A percentile compares a stretch with the other conserved stretches of the same genome.
phyloP scores from a whole-genome alignment of 2,329 filamentous ascomycete species.

The Penicillium polonicum region DNA sequence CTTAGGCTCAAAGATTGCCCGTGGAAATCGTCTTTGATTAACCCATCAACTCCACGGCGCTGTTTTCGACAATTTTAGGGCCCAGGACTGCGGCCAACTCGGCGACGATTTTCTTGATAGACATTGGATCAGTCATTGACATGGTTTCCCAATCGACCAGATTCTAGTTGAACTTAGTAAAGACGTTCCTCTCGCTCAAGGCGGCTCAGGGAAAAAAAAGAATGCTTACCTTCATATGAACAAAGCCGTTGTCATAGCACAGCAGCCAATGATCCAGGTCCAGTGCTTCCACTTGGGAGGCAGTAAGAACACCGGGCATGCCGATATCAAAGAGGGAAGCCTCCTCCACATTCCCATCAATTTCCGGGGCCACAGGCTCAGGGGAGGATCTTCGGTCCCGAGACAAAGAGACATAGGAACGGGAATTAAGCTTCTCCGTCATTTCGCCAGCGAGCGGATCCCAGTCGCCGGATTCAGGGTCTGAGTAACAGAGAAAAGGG shows the following conservation, averaged over 20 bases:
- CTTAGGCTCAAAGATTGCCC: neutral
- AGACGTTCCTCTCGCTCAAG: neutral
- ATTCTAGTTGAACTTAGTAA: slow-evolving; percentile 34
- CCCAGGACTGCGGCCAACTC: slow-evolving; percentile 49
- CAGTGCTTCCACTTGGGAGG: slow-evolving; percentile 43
- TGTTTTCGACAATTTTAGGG: slow-evolving; percentile 42
- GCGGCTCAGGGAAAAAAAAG: neutral
- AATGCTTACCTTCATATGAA: slow-evolving; percentile 44
- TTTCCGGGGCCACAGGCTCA: slow-evolving; percentile 3
- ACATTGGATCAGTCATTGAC: slow-evolving; percentile 43
- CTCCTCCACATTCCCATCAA: slow-evolving; percentile 33
- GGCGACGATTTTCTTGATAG: slow-evolving; percentile 49
- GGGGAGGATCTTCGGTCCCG: slow-evolving; percentile 32
- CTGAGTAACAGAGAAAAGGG: slow-evolving; percentile 25
- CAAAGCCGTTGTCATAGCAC: slow-evolving; percentile 41
- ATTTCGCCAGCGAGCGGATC: slow-evolving; percentile 46
- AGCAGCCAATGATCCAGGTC: slow-evolving; percentile 48
- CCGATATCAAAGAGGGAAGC: slow-evolving; percentile 47
- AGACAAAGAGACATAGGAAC: slow-evolving; percentile 47
- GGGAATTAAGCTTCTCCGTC: slow-evolving; percentile 41
- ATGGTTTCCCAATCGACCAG: slow-evolving; percentile 49
- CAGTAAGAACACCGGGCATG: slow-evolving; percentile 48
- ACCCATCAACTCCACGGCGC: slow-evolving; percentile 43
- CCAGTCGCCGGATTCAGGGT: slow-evolving; percentile 49
- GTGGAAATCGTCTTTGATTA: slow-evolving; percentile 12